Evolutionary conservation across 2,329 filamentous ascomycete species (phyloP), one percentile per base, ranked within the genome.

Genomic region (Myriangium duriaei): DNA sequence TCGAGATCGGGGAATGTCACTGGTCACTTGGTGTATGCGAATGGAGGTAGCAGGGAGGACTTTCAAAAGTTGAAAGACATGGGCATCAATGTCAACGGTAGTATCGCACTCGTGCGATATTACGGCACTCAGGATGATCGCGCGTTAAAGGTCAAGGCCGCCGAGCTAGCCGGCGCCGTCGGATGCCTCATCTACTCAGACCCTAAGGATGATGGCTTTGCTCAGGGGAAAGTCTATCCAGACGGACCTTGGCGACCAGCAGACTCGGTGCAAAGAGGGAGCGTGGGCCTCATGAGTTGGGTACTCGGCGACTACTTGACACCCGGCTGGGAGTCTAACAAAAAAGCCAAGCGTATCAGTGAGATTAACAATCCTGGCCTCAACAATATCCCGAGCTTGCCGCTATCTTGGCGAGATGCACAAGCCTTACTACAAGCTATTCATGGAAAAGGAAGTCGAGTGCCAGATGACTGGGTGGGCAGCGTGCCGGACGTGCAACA

Each of bases 131-230:
- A 88, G 52, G 65, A 64, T 2, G 81, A 92, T 53, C 67, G 72
- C 4, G 81, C 75, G 2, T 62, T 92, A 49, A 95, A 96, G 58
- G 73, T 98, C 51, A 93, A 88, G 61, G 82, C 83, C 7, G 91
- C 91, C 1, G 83, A 95, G 59, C 57, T 84, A 49, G 83, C 81
- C 11, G 91, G 91, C 2, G 91, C 86, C 46, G 76, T 71, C 2
- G 91, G 88, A 11, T 92, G 85, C 51, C 73, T 98, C 40, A 82
- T 94, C 41, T 98, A 95, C 63, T 93, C 80, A 36, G 91, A 96
- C 54, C 88, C 88, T 0, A 69, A 71, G 1, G 81, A 95, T 35
- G 81, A 93, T 53, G 86, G 86, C 1, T 91, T 87, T 51, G 58
- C 72, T 17, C 73, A 74, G 47, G 87, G 86, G 3, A 67, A 76